Percentiles rank a stretch among this genome's conserved stretches.
phyloP scores from a whole-genome alignment of 2,329 filamentous ascomycete species.

The Colletotrichum navitas region DNA sequence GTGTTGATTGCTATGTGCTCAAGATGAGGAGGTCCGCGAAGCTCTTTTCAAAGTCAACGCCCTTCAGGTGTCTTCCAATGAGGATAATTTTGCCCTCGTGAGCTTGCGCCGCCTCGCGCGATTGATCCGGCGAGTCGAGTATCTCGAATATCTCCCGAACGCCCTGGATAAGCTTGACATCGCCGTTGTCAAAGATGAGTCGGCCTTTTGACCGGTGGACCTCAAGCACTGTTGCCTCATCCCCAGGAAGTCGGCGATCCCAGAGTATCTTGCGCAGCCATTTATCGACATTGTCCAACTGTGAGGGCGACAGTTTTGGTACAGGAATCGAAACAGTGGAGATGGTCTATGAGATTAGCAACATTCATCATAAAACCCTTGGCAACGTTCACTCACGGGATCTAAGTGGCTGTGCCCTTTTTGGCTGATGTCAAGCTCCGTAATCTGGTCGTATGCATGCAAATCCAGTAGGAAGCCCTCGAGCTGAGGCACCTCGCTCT shows the following conservation, averaged over 20 bases:
- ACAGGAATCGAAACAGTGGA: slow-evolving; percentile 83
- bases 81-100: slow-evolving; percentile 70
- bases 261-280: slow-evolving; percentile 90
- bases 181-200: slow-evolving; percentile 73
- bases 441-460: slow-evolving; percentile 90
- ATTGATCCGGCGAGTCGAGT: slow-evolving; percentile 68
- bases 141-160: slow-evolving; percentile 96
- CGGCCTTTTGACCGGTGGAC: slow-evolving; percentile 91
- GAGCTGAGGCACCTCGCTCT: slow-evolving; percentile 82
- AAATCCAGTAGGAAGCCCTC: slow-evolving; percentile 91
- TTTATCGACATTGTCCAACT: slow-evolving; percentile 76
- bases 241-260: slow-evolving; percentile 74
- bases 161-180: slow-evolving; percentile 85
- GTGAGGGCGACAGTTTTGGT: slow-evolving; percentile 66
- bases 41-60: slow-evolving; percentile 65
- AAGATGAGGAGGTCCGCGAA: slow-evolving; percentile 43
- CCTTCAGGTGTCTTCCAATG: slow-evolving; percentile 69
- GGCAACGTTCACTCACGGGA: slow-evolving; percentile 67
- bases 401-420: slow-evolving; percentile 94
- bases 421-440: slow-evolving; percentile 75
- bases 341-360: slow-evolving; percentile 72
- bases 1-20: neutral
- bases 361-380: slow-evolving; percentile 24
- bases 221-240: slow-evolving; percentile 69
- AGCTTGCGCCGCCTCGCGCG: slow-evolving; percentile 45